Base-by-base conservation (phyloP, 306 rosid genomes). In the Medicago ruthenica region DNA sequence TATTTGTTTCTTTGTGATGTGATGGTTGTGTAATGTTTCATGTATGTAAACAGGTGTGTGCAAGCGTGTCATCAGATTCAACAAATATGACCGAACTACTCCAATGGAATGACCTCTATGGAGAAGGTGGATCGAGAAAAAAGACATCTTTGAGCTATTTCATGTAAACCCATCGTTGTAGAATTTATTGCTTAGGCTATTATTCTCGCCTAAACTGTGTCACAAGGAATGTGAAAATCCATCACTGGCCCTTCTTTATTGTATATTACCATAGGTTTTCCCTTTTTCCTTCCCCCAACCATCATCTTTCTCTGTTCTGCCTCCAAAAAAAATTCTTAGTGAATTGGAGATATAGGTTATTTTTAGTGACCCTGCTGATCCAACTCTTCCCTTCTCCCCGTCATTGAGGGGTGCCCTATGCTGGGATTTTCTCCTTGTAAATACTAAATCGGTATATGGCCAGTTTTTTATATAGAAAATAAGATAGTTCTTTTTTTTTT, bases 101-200 rank as follows among this genome's bases (percentile, higher is more conserved):
- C 62, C 99, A 92, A 78, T 96, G 99, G 99, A 96, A 96, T 71
- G 98, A 96, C 66, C 83, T 96, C 39, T 96, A 96, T 17, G 99
- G 99, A 66, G 99, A 96, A 86, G 99, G 98, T 16, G 99, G 99
- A 54, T 96, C 98, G 5, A 92, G 99, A 78, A 90, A 90, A 88
- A 90, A 86, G 94, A 90, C 76, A 80, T 87, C 97, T 37, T 74
- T 96, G 79, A 96, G 99, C 89, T 96, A 96, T 83, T 96, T 96
- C 89, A 92, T 96, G 97, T 96, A 89, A 91, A 81, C 76, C 80
- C 62, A 72, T 45, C 80, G 83, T 87, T 89, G 86, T 88, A 88
- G 88, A 67, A 70, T 70, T 83, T 44, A 76, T 84, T 80, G 79
- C 79, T 55, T 78, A 75, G 84, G 65, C 48, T 54, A 63, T 90